A percentile compares a stretch with the other conserved stretches of the same genome.
These are phyloP conservation scores for Flagelloscypha sp. DNA, from an alignment of 768 basidiomycete species.

Conservation along the genomic window DNA sequence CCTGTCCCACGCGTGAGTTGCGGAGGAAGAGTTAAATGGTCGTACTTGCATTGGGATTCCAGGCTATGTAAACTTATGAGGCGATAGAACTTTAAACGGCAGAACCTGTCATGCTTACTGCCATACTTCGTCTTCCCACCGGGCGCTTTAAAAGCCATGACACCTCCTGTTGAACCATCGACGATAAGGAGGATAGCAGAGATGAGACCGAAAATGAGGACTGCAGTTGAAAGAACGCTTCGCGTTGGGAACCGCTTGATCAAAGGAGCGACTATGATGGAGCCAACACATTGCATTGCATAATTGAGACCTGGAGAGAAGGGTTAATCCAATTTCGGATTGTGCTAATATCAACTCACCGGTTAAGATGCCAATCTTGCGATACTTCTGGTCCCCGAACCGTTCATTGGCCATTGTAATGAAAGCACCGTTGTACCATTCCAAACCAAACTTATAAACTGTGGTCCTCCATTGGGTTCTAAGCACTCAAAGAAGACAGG, in stretches of 20 bases:
- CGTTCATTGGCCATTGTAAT: conserved; percentile 25
- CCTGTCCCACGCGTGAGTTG: neutral
- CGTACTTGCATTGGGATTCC: conserved; percentile 20
- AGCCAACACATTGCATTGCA: conserved; percentile 26
- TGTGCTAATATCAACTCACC: conserved; percentile 20
- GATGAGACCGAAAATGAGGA: conserved; percentile 22
- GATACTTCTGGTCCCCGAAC: conserved; percentile 19
- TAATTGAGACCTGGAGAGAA: conserved; percentile 24
- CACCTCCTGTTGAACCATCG: conserved; percentile 22
- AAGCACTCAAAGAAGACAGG: too few species aligned
- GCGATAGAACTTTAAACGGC: too few species aligned
- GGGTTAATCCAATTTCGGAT: too few species aligned
- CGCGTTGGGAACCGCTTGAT: conserved; percentile 24
- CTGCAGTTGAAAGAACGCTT: conserved; percentile 18
- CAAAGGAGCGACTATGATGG: conserved; percentile 25
- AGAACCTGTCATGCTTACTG: too few species aligned
- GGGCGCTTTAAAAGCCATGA: conserved; percentile 14
- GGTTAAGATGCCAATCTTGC: conserved; percentile 18
- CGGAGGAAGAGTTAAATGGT: neutral
- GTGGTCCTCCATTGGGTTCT: too few species aligned
- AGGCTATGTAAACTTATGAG: conserved; percentile 20
- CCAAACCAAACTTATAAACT: conserved; percentile 25
- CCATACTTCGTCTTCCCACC: too few species aligned
- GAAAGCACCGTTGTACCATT: conserved; percentile 28
- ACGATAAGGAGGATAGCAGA: conserved; percentile 23